These are phyloP conservation scores for Ambispora gerdemannii DNA, from an alignment of 192 early-diverging fungal species.

Conservation along the genomic window DNA sequence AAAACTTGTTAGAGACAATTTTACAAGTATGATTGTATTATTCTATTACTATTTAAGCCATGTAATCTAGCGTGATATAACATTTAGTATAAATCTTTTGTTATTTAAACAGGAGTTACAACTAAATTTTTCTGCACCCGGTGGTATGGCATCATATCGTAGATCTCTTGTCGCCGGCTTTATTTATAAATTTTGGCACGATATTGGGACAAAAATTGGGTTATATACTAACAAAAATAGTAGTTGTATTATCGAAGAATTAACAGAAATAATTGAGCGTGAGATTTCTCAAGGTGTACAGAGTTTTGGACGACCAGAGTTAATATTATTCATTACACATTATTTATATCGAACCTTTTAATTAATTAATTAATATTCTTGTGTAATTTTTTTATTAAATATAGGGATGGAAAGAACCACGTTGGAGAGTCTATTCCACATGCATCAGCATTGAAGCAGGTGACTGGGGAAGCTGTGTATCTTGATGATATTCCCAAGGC, in stretches of 20 bases:
- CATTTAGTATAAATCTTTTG: constrained; percentile 8
- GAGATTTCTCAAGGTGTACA: constrained; percentile 44
- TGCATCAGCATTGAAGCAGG: constrained; percentile 75
- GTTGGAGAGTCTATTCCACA: constrained; percentile 73
- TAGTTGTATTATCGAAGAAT: constrained; percentile 35
- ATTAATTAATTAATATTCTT: no score
- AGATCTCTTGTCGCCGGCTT: constrained; percentile 58
- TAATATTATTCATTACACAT: constrained; percentile 29
- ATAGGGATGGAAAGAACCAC: constrained; percentile 34
- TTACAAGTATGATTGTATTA: no score
- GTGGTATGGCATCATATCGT: constrained; percentile 71
- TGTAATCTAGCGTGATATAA: no score
- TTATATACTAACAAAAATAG: constrained; percentile 33
- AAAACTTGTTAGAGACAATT: no score
- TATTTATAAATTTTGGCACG: constrained; percentile 66
- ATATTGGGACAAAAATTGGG: constrained; percentile 30
- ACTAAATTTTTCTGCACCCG: constrained; percentile 52
- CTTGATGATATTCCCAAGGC: constrained; percentile 77
- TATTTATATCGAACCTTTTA: no score
- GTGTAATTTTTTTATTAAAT: no score
- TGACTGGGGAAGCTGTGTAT: constrained; percentile 80
- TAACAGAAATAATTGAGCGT: constrained; percentile 45
- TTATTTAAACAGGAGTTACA: constrained; percentile 29
- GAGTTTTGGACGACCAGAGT: constrained; percentile 45
- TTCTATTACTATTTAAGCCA: no score